Percentiles rank a stretch among this genome's conserved stretches.
Conservation (phyloP, 352 stramenopile genomes). For the Globisporangium nodosum region DNA sequence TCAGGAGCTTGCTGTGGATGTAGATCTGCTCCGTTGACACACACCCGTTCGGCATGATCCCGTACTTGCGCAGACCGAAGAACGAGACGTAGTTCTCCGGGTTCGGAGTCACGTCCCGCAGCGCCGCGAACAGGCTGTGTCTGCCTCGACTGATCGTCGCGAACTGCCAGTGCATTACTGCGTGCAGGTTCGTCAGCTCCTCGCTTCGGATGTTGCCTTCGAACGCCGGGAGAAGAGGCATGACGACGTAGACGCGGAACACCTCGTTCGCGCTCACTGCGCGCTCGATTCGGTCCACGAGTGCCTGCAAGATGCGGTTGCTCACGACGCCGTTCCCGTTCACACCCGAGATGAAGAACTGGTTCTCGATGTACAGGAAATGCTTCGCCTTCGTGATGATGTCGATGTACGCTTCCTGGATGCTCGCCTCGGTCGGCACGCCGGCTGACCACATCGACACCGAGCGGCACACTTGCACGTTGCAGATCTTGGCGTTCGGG, state of each 20-base stretch:
- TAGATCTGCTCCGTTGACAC: constrained; percentile 89
- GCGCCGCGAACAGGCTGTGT: constrained; percentile 67
- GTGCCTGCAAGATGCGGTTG: constrained; percentile 78
- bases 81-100: constrained; percentile 81
- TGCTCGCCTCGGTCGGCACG: constrained; percentile 74
- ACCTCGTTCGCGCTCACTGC: constrained; percentile 64
- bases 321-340: constrained; percentile 69
- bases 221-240: constrained; percentile 79
- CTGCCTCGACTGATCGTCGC: constrained; percentile 77
- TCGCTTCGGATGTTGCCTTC: constrained; percentile 81
- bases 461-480: constrained; percentile 78
- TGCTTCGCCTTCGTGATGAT: constrained; percentile 75
- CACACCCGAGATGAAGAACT: constrained; percentile 90
- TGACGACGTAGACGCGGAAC: constrained; percentile 84
- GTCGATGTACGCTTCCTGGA: constrained; percentile 81
- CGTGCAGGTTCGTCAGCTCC: constrained; percentile 80
- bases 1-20: constrained; percentile 90
- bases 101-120: constrained; percentile 54
- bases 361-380: constrained; percentile 92
- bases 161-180: constrained; percentile 89
- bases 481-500: constrained; percentile 67
- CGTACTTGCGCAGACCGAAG: constrained; percentile 80
- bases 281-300: constrained; percentile 77
- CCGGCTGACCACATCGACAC: constrained; percentile 87
- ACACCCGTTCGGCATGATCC: constrained; percentile 71